Evolutionary conservation across 148 eudicot species (phyloP).

Genomic region (Vaccinium myrtillus): DNA sequence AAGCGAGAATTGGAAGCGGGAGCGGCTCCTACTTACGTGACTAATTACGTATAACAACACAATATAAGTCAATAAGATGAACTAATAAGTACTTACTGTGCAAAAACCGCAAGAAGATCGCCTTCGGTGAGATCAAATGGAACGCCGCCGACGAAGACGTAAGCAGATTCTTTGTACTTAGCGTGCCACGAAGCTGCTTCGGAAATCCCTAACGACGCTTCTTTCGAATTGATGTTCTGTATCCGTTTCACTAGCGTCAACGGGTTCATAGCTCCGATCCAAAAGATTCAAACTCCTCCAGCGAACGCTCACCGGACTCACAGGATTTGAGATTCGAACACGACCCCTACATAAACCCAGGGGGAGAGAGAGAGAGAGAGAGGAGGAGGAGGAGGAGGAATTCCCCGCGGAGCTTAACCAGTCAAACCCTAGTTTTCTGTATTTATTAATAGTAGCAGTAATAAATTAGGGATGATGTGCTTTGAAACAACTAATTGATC

Average conservation of each 20-base stretch:
- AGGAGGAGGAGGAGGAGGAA: not conserved
- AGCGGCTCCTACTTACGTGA: too few species aligned
- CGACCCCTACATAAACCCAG: too few species aligned
- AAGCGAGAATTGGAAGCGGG: too few species aligned
- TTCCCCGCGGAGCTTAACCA: not conserved
- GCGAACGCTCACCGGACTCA: not conserved
- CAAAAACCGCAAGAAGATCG: constrained; percentile 85
- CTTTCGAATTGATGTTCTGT: constrained; percentile 72
- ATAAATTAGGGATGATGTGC: too few species aligned
- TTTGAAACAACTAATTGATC: too few species aligned
- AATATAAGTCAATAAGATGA: not conserved
- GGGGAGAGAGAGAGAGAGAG: not conserved
- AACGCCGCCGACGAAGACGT: constrained; percentile 80
- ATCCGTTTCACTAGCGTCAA: constrained; percentile 82
- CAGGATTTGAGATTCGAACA: not conserved
- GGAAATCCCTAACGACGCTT: constrained; percentile 77
- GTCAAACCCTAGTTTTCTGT: not conserved
- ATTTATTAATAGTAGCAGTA: too few species aligned
- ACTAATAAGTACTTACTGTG: constrained; percentile 46
- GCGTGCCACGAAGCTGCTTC: constrained; percentile 97
- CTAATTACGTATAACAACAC: too few species aligned
- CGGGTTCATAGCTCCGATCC: constrained; percentile 64
- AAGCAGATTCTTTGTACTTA: constrained; percentile 81
- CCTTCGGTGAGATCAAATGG: constrained; percentile 96
- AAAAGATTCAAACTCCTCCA: not conserved